Percentiles rank a stretch among this genome's conserved stretches.
phyloP scores from a whole-genome alignment of 179 eudicot genomes.

The Corrigiola litoralis region DNA sequence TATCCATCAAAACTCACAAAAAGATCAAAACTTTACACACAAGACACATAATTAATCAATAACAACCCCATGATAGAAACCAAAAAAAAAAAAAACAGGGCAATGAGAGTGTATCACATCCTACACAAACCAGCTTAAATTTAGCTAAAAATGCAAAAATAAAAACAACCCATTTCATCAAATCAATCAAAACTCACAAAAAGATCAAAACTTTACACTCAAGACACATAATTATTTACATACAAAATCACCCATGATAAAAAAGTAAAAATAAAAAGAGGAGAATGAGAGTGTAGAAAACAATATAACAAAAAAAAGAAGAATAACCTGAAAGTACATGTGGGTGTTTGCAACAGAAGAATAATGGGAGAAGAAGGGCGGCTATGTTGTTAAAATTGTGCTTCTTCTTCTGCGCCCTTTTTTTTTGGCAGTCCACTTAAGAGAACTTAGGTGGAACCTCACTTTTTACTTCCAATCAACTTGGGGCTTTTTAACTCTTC shows the following conservation, averaged over 20 bases:
- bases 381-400: conserved; percentile 1
- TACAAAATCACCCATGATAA: not conserved
- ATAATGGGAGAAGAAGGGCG: conserved; percentile 9
- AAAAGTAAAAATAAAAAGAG: not conserved
- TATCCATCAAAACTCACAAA: too few species aligned
- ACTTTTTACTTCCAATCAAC: too few species aligned
- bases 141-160: not conserved
- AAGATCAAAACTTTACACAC: too few species aligned
- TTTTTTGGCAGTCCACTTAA: conserved; percentile 21
- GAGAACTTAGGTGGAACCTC: too few species aligned
- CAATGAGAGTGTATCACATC: not conserved
- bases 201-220: conserved; percentile 10
- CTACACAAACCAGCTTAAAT: not conserved
- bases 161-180: not conserved
- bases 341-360: not conserved
- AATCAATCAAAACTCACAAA: not conserved
- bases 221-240: not conserved
- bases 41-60: too few species aligned
- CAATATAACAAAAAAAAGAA: not conserved
- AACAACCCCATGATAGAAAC: too few species aligned
- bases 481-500: not conserved
- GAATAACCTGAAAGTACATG: conserved; percentile 22
- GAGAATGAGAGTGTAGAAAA: conserved; percentile 8
- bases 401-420: conserved; percentile 1
- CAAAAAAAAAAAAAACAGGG: not conserved